A percentile compares a stretch with the other conserved stretches of the same genome.
Conservation (phyloP, 306 rosid species). For the Rosa lucieae region DNA sequence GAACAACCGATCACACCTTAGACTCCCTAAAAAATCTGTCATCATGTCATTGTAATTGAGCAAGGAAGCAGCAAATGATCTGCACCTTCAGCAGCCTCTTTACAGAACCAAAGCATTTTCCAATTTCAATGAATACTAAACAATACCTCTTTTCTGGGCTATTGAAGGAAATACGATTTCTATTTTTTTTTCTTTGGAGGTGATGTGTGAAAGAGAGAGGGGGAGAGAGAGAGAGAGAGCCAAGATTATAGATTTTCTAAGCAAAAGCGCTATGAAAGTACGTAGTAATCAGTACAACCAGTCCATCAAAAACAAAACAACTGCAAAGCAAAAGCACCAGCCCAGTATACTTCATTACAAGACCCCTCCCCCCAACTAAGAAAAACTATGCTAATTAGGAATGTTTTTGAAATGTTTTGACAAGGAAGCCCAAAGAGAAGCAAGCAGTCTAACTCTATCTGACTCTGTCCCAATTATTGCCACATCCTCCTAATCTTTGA, state of each 20-base stretch:
- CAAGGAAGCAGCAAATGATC: background rate
- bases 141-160: background rate
- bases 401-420: no score
- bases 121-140: background rate
- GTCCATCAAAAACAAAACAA: background rate
- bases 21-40: background rate
- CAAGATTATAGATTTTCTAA: no score
- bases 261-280: background rate
- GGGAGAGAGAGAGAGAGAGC: background rate
- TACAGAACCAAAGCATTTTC: background rate
- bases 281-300: background rate
- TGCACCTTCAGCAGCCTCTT: no score
- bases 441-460: background rate
- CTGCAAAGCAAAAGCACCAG: no score
- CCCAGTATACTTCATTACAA: no score
- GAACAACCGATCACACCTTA: background rate
- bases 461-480: background rate
- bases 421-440: background rate
- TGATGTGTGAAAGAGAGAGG: background rate
- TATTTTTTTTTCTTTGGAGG: background rate
- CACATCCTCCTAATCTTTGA: background rate
- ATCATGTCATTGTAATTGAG: background rate
- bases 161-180: background rate
- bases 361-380: no score
- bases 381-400: no score